Base-by-base conservation (phyloP, 202 grass and related monocot species). In the Tripidium arundinaceum region DNA sequence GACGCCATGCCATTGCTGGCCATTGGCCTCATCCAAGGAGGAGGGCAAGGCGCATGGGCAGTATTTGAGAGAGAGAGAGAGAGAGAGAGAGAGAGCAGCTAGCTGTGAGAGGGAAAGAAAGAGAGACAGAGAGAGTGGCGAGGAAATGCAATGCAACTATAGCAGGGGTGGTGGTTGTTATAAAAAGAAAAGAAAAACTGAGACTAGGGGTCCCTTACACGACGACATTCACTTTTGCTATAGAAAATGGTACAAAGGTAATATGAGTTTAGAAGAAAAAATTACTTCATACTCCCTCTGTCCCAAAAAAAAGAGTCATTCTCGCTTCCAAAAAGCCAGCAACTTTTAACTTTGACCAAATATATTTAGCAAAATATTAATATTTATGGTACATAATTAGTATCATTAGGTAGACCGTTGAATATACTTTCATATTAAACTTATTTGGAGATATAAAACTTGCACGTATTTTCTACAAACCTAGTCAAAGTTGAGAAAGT, bases 1-100 rank as follows among this genome's bases (percentile, higher is more conserved):
- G 89, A 88, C 71, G 83, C 81, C 92, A 98, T 95, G 67, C 88
- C 92, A 86, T 90, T 95, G 88, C 92, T 86, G 78, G 86, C 96
- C 84, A 95, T 93, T 83, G 84, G 65, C 76, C 79, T 89, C 88
- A 86, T 89, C 90, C 76, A 89, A 73, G 39, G 19, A 84, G 21
- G 33, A 84, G 18, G 80, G 38, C 38, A 24, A 87, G 67, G 54
- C 71, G 62, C 72, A 84, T 74, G 82, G 63, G 25, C 22, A 84
- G 31, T 83, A 85, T 85, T 81, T 84, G 80, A 81, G 80, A 65
- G 54, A 58, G 64, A 49, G 78, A 83, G 62, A 87, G 82, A 71
- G 41, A 70, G 79, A 54, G 52, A 14, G 16, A 19, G 47, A 6
- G 14, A 11, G 54, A 8, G 58, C n/a, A n/a, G n/a, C n/a, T n/a